Evolutionary conservation across 2,329 filamentous ascomycete genomes (phyloP), one percentile per base, ranked within the genome.

Genomic region (Rutstroemia sp.): DNA sequence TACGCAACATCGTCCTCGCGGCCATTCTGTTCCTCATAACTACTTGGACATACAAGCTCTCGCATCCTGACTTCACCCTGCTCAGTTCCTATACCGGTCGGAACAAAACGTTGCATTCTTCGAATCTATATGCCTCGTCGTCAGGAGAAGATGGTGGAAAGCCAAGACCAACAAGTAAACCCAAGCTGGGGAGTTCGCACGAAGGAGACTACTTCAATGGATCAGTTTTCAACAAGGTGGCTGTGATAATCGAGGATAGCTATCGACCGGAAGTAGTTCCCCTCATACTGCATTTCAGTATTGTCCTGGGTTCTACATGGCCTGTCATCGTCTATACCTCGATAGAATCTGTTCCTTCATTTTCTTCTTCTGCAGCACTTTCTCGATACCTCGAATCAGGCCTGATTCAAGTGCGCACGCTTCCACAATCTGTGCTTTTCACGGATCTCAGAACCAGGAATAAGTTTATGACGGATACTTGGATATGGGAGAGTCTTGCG

Each of bases 311-410:
- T 1, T 73, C 74, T 9, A 59, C 61, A 9, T 77, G 75, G 74
- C 73, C 73, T 4, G 70, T 77, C 40, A 66, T 76, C 21, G 70
- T 76, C 44, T 74, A 73, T 60, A 76, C 75, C 5, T 67, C 69
- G 1, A 60, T 67, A n/a, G 63, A 65, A 53, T 56, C 60, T 0
- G 54, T 63, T 1, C 58, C 56, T 2, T 57, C 60, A 36, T 69
- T 67, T 17, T 67, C 68, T 23, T 56, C 69, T 27, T 71, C 70
- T 3, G 67, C 70, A 1, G 60, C 72, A 10, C 70, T 75, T 53
- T 63, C 64, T 10, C 72, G 72, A 5, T 70, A 72, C n/a, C 57
- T 75, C 6, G 61, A 63, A 17, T 54, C 63, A 4, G 65, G 67
- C 14, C 58, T 63, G n/a, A 65, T 76, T 57, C 65, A 72, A 56